Base-by-base conservation (phyloP, 2,329 filamentous ascomycete genomes). In the Penicillium polonicum region DNA sequence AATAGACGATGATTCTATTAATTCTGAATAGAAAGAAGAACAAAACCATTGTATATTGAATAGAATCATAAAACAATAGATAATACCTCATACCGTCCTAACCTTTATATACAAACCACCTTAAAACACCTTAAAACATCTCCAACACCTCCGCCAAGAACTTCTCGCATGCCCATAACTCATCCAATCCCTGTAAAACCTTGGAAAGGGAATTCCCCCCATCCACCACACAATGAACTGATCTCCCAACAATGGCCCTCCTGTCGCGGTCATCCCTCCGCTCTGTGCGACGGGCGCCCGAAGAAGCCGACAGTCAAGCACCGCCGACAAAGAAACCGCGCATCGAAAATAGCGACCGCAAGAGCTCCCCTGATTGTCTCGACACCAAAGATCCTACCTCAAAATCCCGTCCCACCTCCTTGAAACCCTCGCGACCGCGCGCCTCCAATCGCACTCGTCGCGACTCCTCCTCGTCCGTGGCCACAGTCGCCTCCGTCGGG, bases 181-280 rank as follows among this genome's bases (percentile, higher is more conserved):
- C 53, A 38, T 29, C 36, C n/a, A 36, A 31, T 38, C 45, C 52
- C 53, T 51, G 45, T 48, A 35, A 27, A 39, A 21, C 42, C 23
- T n/a, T n/a, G 39, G 42, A 31, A 39, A 50, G 38, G 50, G 39
- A 52, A 13, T 44, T 17, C 27, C 15, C 17, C 36, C 31, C 19
- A 35, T 59, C 57, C 55, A 59, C 58, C 58, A 52, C 55, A 63
- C 60, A 61, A 66, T 66, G 65, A 57, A 50, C 46, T 68, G 49
- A 55, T 38, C 43, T 39, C 38, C 52, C 52, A 63, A 60, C 60
- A 60, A 74, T 74, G 72, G 68, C 70, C 53, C 62, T 71, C 60
- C 68, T 70, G 64, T 71, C 71, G 64, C 69, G 68, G 63, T 62
- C 70, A 5, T 70, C 70, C 41, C 65, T 72, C 60, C 71, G 70